Conservation (phyloP, 169 alveolate species). For the Theileria parva region DNA sequence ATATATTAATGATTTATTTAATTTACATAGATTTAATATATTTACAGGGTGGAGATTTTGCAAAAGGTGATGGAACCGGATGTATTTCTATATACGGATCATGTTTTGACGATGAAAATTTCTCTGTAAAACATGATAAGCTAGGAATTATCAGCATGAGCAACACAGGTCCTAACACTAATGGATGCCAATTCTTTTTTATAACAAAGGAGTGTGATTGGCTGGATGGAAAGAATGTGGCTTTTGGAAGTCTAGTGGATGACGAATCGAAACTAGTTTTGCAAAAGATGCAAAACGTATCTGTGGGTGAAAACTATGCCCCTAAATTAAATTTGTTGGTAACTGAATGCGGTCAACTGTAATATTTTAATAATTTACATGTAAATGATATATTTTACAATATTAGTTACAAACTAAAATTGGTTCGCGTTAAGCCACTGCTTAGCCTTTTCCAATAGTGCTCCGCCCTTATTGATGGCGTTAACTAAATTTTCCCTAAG, state of each 20-base stretch:
- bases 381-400: neutral
- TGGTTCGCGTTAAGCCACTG: constrained; percentile 67
- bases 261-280: constrained; percentile 77
- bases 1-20: neutral
- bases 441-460: constrained; percentile 72
- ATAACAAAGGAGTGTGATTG: constrained; percentile 93
- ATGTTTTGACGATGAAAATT: constrained; percentile 92
- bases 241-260: constrained; percentile 88
- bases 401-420: neutral
- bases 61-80: constrained; percentile 94
- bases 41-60: constrained; percentile 92
- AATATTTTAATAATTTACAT: constrained; percentile 9
- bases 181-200: constrained; percentile 95
- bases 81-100: constrained; percentile 91
- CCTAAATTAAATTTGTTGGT: constrained; percentile 74
- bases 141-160: constrained; percentile 90
- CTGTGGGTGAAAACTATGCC: constrained; percentile 76
- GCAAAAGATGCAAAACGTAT: constrained; percentile 82
- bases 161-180: constrained; percentile 91
- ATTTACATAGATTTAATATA: neutral
- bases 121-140: constrained; percentile 85
- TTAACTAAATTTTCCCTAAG: constrained; percentile 73
- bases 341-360: constrained; percentile 76
- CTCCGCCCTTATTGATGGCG: constrained; percentile 72
- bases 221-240: constrained; percentile 96